These are phyloP conservation scores for Fusarium nodosum DNA, from an alignment of 2,329 filamentous ascomycete genomes.

Conservation along the genomic window DNA sequence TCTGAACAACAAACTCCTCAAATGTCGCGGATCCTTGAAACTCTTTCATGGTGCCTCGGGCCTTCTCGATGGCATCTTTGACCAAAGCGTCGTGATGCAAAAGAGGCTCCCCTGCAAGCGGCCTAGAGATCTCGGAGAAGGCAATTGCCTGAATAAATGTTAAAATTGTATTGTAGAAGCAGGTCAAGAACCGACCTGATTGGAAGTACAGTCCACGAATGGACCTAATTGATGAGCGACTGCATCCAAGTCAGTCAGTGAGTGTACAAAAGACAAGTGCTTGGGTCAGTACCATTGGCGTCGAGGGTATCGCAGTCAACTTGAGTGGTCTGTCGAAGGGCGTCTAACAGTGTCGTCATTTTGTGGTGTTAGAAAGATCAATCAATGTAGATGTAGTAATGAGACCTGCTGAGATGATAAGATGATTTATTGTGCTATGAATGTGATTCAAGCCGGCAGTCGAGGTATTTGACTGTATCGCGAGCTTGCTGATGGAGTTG, in stretches of 20 bases:
- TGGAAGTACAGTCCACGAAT: slow-evolving; percentile 56
- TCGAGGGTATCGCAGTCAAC: slow-evolving; percentile 58
- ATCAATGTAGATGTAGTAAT: not conserved
- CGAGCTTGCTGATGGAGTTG: slow-evolving; percentile 1
- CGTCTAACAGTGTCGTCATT: slow-evolving; percentile 50
- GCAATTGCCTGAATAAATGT: slow-evolving; percentile 52
- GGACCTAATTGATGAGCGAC: slow-evolving; percentile 52
- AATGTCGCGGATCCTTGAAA: slow-evolving; percentile 46
- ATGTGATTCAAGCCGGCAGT: slow-evolving; percentile 1
- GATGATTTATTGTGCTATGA: slow-evolving; percentile 13
- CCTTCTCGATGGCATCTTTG: slow-evolving; percentile 47
- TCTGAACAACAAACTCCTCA: slow-evolving; percentile 67
- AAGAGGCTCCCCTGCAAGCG: slow-evolving; percentile 32
- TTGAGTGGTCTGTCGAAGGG: slow-evolving; percentile 48
- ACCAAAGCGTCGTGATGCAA: slow-evolving; percentile 51
- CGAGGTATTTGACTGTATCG: slow-evolving; percentile 14
- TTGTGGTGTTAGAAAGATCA: not conserved
- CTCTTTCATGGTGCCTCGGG: slow-evolving; percentile 33
- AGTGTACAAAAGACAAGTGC: not conserved
- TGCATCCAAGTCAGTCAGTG: slow-evolving; percentile 35
- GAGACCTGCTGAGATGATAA: not conserved
- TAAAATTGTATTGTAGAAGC: not conserved
- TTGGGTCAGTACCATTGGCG: slow-evolving; percentile 45
- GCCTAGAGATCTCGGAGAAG: slow-evolving; percentile 51
- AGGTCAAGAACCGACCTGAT: slow-evolving; percentile 45